phyloP scores from a whole-genome alignment of 768 basidiomycete species.

The Serpula lacrymans region DNA sequence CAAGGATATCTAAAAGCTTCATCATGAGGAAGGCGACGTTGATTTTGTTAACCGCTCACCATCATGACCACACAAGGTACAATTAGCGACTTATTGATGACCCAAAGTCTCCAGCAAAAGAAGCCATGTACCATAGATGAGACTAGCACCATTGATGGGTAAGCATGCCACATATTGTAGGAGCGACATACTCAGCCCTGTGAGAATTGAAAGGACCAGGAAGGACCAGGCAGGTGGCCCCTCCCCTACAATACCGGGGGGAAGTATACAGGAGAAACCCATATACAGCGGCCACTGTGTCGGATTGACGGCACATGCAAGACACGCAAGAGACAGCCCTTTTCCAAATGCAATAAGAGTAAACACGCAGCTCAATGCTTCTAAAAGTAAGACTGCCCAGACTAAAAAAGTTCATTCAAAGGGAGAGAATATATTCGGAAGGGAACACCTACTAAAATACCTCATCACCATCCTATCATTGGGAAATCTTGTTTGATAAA shows the following conservation, averaged over 20 bases:
- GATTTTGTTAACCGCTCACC: not conserved
- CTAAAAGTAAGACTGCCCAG: not conserved
- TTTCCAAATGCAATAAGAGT: not conserved
- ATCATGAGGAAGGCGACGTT: too few species aligned
- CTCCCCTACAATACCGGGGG: not conserved
- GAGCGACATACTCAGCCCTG: not conserved
- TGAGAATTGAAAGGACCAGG: not conserved
- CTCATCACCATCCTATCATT: not conserved
- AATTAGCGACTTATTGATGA: not conserved
- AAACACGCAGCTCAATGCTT: not conserved
- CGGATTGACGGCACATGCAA: not conserved
- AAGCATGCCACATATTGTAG: too few species aligned
- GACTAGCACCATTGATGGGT: not conserved
- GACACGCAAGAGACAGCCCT: not conserved
- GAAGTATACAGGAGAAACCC: not conserved
- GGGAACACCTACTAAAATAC: not conserved
- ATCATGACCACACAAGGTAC: not conserved
- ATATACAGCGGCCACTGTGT: not conserved
- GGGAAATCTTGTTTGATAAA: not conserved
- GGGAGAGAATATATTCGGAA: too few species aligned
- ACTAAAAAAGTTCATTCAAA: not conserved
- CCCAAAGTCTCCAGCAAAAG: conserved; percentile 1
- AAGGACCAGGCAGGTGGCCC: not conserved
- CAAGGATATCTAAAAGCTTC: not conserved
- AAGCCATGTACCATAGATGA: conserved; percentile 1